phyloP scores from a whole-genome alignment of 192 early-diverging fungal genomes.

The Coemansia sp. region DNA sequence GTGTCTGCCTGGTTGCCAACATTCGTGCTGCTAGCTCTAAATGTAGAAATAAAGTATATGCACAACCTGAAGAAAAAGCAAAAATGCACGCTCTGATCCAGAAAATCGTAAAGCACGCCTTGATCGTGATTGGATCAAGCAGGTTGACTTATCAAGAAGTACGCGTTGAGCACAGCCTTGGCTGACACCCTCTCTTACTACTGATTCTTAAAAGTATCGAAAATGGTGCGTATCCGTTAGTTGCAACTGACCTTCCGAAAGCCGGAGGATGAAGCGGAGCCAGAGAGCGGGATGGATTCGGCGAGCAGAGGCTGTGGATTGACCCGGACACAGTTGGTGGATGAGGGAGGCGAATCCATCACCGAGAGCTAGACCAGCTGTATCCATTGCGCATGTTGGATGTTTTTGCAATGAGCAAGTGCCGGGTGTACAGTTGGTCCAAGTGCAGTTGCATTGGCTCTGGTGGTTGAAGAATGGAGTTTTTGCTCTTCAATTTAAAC shows the following conservation, averaged over 20 bases:
- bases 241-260: no score
- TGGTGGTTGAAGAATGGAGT: no score
- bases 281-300: slow-evolving; percentile 62
- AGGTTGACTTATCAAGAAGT: no score
- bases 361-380: no score
- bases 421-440: no score
- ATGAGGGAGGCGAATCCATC: no score
- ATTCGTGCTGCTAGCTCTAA: not conserved
- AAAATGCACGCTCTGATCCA: not conserved
- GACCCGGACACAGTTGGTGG: no score
- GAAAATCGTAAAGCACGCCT: not conserved
- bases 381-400: no score
- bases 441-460: no score
- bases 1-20: not conserved
- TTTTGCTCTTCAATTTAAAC: no score
- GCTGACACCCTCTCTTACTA: slow-evolving; percentile 17
- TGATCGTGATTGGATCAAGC: slow-evolving; percentile 2
- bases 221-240: slow-evolving; percentile 54
- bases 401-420: no score
- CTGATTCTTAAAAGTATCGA: slow-evolving; percentile 16
- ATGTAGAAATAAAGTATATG: not conserved
- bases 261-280: not conserved
- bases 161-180: not conserved
- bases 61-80: not conserved
- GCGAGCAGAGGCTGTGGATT: no score